A percentile compares a stretch with the other conserved stretches of the same genome.
Evolutionary conservation across 116 monocot species (phyloP).

Genomic region (Iris pallida): DNA sequence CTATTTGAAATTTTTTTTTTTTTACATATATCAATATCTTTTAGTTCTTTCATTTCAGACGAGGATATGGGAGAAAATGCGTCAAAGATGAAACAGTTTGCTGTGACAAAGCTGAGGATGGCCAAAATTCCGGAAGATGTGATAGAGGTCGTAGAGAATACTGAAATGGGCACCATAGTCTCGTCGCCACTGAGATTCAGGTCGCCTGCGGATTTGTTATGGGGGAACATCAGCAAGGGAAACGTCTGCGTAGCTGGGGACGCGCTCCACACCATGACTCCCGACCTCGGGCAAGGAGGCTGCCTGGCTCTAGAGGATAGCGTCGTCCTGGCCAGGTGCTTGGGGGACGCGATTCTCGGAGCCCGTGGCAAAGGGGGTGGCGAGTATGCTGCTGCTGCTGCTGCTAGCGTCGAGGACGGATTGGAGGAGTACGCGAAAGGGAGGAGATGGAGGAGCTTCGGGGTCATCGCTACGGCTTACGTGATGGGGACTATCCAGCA

Average conservation of each 20-base stretch:
- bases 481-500: slow-evolving; percentile 36
- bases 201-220: slow-evolving; percentile 30
- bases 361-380: too few species aligned
- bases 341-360: slow-evolving; percentile 8
- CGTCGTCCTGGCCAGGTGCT: slow-evolving; percentile 43
- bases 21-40: not conserved
- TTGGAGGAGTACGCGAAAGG: slow-evolving; percentile 37
- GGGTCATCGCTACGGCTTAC: slow-evolving; percentile 28
- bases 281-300: slow-evolving; percentile 67
- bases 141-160: slow-evolving; percentile 29
- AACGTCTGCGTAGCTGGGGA: slow-evolving; percentile 56
- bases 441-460: slow-evolving; percentile 47
- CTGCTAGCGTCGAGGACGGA: slow-evolving; percentile 14
- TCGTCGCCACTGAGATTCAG: slow-evolving; percentile 38
- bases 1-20: not conserved
- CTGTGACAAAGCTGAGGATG: slow-evolving; percentile 17
- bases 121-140: slow-evolving; percentile 24
- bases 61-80: slow-evolving; percentile 27
- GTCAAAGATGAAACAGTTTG: slow-evolving; percentile 29
- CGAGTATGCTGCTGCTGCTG: too few species aligned
- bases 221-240: slow-evolving; percentile 22
- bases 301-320: slow-evolving; percentile 63
- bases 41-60: too few species aligned
- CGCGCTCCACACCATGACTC: slow-evolving; percentile 70
- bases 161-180: slow-evolving; percentile 27